These are phyloP conservation scores for Pisolithus sp. DNA, from an alignment of 768 basidiomycete species.

Conservation along the genomic window DNA sequence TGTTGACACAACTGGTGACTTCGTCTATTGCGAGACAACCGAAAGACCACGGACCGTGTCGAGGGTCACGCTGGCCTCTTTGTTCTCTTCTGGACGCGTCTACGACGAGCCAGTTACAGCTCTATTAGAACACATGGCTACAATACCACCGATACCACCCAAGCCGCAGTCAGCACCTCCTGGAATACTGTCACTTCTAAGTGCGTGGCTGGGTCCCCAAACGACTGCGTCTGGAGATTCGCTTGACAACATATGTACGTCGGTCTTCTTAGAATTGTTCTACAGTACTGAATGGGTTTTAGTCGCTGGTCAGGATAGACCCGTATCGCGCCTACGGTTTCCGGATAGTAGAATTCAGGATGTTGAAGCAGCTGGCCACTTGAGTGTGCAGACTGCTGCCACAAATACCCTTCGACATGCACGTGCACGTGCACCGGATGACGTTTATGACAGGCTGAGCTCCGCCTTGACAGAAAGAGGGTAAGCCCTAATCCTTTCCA, in stretches of 20 bases:
- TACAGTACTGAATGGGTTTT: neutral
- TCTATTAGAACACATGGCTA: slow-evolving; percentile 35
- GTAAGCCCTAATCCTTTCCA: slow-evolving; percentile 28
- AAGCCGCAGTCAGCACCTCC: slow-evolving; percentile 58
- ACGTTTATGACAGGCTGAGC: slow-evolving; percentile 40
- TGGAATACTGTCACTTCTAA: slow-evolving; percentile 49
- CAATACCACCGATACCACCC: slow-evolving; percentile 44
- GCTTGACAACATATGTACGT: slow-evolving; percentile 53
- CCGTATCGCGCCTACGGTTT: slow-evolving; percentile 23
- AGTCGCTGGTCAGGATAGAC: slow-evolving; percentile 67
- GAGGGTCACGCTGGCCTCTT: slow-evolving; percentile 45
- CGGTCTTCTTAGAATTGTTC: neutral
- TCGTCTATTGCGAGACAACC: slow-evolving; percentile 38
- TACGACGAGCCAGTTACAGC: slow-evolving; percentile 49
- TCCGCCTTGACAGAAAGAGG: slow-evolving; percentile 59
- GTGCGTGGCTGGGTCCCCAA: slow-evolving; percentile 50
- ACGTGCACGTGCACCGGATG: slow-evolving; percentile 31
- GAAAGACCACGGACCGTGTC: slow-evolving; percentile 27
- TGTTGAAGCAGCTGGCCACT: neutral
- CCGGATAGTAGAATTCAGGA: neutral
- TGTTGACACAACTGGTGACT: slow-evolving; percentile 50
- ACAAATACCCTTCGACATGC: slow-evolving; percentile 28
- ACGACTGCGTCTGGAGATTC: slow-evolving; percentile 48
- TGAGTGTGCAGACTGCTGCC: slow-evolving; percentile 8
- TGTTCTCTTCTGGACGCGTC: slow-evolving; percentile 51